Evolutionary conservation across 1,139 yeast genomes (phyloP), one percentile per base, ranked within the genome.

Genomic region (Yamadazyma triangularis): DNA sequence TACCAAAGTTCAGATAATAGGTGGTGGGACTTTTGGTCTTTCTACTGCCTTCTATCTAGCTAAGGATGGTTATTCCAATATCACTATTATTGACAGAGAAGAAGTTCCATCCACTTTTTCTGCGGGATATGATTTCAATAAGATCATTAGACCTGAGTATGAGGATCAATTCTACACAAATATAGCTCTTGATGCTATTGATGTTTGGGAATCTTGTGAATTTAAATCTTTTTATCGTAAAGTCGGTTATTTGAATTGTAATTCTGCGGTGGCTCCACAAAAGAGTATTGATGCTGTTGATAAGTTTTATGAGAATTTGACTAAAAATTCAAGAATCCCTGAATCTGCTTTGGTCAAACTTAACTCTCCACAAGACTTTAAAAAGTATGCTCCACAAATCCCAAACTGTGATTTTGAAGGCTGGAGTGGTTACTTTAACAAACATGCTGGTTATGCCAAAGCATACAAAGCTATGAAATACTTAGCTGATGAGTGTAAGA

Each of bases 11-110:
- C 48, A 61, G 22, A 54, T 69, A 14, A 50, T 69, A 19, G 75
- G 75, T 3, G 61, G 70, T 1, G 74, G 73, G 15, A 69, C 63
- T 7, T 68, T 67, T 52, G 75, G 76, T 2, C 50, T 68, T 15
- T 64, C 73, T n/a, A 52, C 67, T 5, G 70, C 72, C 3, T 50
- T 54, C 11, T 48, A 61, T 19, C 47, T 70, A 13, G 52, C 59
- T 4, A 35, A 44, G 25, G 35, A 31, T n/a, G 60, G 59, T 1
- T 53, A 42, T 24, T 36, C 28, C 5, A 23, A 44, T 24, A 34
- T 46, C 13, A 45, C 47, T 2, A 31, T 46, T 2, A 38, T 45
- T 18, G 51, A 46, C 28, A 39, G 47, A 28, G 42, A 42, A 31
- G 33, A 27, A 20, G 35, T 41, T 4, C 46, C 46, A 9, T 42